These are phyloP conservation scores for Yamadazyma sp. DNA, from an alignment of 805 yeast genomes.

Conservation along the genomic window DNA sequence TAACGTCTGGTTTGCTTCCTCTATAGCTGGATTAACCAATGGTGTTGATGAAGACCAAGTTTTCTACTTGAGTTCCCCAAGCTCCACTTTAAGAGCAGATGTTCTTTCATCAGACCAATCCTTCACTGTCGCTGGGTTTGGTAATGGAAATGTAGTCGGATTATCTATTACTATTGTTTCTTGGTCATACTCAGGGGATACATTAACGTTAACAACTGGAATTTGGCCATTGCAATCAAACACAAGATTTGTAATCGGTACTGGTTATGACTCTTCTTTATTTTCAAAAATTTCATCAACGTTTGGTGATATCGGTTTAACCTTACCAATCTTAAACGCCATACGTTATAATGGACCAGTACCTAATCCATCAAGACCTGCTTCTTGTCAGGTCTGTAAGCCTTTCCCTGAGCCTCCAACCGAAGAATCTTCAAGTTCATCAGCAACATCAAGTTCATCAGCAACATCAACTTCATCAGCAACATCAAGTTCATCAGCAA, in stretches of 20 bases:
- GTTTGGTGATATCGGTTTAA: too few relatives aligned
- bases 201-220: conserved; percentile 5
- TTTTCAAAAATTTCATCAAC: neutral
- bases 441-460: conserved; percentile 1
- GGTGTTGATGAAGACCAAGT: conserved; percentile 11
- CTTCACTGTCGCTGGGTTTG: conserved; percentile 18
- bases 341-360: conserved; percentile 1
- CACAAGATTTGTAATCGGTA: conserved; percentile 4
- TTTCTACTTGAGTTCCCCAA: conserved; percentile 12
- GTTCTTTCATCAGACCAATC: conserved; percentile 6
- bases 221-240: neutral
- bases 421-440: conserved; percentile 5
- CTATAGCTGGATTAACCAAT: conserved; percentile 2
- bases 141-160: conserved; percentile 17
- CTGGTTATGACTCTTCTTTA: conserved; percentile 4
- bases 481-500: too few relatives aligned
- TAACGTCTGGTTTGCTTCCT: conserved; percentile 8
- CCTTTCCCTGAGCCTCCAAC: conserved; percentile 13
- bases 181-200: conserved; percentile 6
- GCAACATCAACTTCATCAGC: conserved; percentile 4
- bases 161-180: neutral
- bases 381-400: conserved; percentile 15
- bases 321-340: too few relatives aligned
- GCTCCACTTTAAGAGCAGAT: conserved; percentile 12
- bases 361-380: conserved; percentile 9